Evolutionary conservation across 768 basidiomycete species (phyloP).

Genomic region (Porpolomopsis calyptriformis): DNA sequence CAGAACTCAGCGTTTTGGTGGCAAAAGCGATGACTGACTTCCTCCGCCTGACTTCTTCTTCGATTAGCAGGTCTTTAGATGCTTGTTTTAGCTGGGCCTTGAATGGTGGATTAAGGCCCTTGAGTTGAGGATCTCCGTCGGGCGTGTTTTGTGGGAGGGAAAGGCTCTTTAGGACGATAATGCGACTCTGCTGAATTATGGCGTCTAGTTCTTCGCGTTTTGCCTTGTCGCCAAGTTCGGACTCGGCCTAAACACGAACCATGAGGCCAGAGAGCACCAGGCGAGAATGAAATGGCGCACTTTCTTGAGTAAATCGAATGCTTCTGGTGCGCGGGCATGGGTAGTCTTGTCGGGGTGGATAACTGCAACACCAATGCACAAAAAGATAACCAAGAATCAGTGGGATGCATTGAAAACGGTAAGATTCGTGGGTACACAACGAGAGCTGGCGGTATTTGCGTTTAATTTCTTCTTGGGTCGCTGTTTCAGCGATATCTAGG

Average conservation of each 20-base stretch:
- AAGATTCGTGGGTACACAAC: constrained; percentile 46
- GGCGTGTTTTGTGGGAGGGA: constrained; percentile 49
- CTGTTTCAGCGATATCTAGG: constrained; percentile 64
- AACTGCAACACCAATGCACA: constrained; percentile 35
- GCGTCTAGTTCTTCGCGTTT: constrained; percentile 78
- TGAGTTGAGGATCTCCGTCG: constrained; percentile 50
- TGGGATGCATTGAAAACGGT: background rate
- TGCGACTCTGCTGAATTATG: constrained; percentile 65
- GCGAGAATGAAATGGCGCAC: constrained; percentile 25
- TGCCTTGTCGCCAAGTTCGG: constrained; percentile 66
- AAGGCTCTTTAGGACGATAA: constrained; percentile 50
- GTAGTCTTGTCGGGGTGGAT: constrained; percentile 98
- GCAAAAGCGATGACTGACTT: constrained; percentile 42
- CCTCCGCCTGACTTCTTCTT: constrained; percentile 77
- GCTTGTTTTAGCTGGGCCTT: constrained; percentile 56
- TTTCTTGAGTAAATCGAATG: constrained; percentile 91
- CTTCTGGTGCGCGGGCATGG: constrained; percentile 80
- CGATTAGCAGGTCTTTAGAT: constrained; percentile 77
- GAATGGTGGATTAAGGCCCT: constrained; percentile 51
- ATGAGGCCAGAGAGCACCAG: background rate
- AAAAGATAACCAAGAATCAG: constrained; percentile 1
- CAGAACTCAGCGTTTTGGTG: background rate
- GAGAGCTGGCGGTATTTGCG: constrained; percentile 80
- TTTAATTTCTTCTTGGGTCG: constrained; percentile 76
- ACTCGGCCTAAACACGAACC: constrained; percentile 54